Evolutionary conservation across 129 eudicot genomes (phyloP).

Genomic region (Artemisia argyi): DNA sequence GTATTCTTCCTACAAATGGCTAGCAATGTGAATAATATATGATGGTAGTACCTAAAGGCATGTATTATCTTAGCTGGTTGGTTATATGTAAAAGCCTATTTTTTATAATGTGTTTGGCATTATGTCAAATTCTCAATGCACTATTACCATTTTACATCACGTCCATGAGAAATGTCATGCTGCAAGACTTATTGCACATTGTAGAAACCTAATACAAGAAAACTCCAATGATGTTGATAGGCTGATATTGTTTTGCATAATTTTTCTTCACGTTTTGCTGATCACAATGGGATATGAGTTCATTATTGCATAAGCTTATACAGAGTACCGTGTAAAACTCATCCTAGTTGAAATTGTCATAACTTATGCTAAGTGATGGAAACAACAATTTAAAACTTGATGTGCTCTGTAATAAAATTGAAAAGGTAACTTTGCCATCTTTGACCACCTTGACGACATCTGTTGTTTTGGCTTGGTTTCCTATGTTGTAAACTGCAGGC

Average conservation of each 20-base stretch:
- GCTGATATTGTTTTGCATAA: slow-evolving; percentile 3
- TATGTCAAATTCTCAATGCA: slow-evolving; percentile 12
- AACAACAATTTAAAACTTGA: too few relatives aligned
- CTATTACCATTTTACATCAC: neutral
- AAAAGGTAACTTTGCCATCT: too few relatives aligned
- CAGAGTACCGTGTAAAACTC: neutral
- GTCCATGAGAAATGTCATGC: neutral
- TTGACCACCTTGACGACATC: too few relatives aligned
- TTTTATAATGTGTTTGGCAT: slow-evolving; percentile 4
- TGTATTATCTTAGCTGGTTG: neutral
- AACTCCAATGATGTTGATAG: slow-evolving; percentile 6
- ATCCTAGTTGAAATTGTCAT: neutral
- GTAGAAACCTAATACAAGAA: neutral
- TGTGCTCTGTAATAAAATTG: too few relatives aligned
- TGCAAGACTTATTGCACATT: neutral
- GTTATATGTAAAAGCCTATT: slow-evolving; percentile 2
- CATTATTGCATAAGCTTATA: neutral
- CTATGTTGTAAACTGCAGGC: neutral
- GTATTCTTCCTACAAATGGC: neutral
- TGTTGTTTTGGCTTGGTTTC: neutral
- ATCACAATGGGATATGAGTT: neutral
- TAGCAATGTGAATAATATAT: slow-evolving; percentile 23
- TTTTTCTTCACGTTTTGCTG: neutral
- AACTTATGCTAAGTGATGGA: neutral
- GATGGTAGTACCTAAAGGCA: slow-evolving; percentile 14